Conservation (phyloP, 176 grass and related monocot genomes). For the Urochloa ruziziensis region DNA sequence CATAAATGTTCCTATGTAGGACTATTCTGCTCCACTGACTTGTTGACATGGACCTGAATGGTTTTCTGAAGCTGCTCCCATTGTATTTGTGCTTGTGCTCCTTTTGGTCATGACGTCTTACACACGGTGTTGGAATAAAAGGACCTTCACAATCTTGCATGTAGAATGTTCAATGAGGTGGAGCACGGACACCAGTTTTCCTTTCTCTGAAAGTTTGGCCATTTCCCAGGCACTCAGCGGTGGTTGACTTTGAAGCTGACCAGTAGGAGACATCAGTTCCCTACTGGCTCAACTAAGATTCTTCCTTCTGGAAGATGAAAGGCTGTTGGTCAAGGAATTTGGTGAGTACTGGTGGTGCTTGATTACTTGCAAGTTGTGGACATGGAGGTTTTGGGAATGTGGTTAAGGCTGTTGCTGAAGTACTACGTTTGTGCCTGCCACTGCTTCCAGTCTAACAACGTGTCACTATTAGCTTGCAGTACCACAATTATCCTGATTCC, state of each 20-base stretch:
- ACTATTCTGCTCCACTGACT: conserved; percentile 31
- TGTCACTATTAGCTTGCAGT: not conserved
- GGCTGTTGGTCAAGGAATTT: conserved; percentile 18
- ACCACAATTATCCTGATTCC: not conserved
- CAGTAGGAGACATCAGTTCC: conserved; percentile 4
- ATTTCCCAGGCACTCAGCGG: conserved; percentile 12
- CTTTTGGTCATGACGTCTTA: conserved; percentile 33
- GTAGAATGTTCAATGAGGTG: conserved; percentile 33
- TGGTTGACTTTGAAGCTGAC: conserved; percentile 59
- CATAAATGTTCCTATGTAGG: not conserved
- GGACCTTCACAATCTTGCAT: conserved; percentile 13
- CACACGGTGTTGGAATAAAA: conserved; percentile 36
- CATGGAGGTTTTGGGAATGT: not conserved
- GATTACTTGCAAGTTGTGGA: conserved; percentile 19
- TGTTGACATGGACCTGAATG: conserved; percentile 40
- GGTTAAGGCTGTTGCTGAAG: not conserved
- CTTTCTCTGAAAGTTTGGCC: conserved; percentile 32
- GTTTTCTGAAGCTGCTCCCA: conserved; percentile 7
- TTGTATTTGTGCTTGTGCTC: conserved; percentile 1
- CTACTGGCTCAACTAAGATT: conserved; percentile 25
- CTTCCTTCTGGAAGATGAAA: conserved; percentile 30
- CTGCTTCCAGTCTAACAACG: not conserved
- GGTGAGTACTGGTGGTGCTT: not conserved
- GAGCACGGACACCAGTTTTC: not conserved
- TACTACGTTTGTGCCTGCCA: not conserved